Conservation (phyloP, 257 asterid genomes). For the Craterostigma plantagineum region DNA sequence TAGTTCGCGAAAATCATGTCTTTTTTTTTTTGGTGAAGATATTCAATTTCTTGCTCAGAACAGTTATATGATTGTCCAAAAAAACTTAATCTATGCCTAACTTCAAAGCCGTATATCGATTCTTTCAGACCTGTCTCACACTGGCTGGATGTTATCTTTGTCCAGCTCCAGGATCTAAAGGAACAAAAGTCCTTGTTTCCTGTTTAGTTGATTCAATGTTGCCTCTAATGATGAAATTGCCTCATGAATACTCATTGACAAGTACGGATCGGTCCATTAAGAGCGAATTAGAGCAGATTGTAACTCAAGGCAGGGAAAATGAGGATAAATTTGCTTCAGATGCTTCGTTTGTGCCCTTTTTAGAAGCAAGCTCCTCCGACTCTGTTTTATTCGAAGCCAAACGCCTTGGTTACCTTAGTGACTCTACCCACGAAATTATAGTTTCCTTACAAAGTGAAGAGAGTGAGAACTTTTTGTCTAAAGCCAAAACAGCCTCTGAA, state of each 20-base stretch:
- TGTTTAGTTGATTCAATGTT: slow-evolving; percentile 27
- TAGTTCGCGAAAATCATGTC: neutral
- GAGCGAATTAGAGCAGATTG: slow-evolving; percentile 27
- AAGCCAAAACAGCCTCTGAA: slow-evolving; percentile 16
- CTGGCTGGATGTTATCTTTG: slow-evolving; percentile 83
- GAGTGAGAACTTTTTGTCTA: slow-evolving; percentile 29
- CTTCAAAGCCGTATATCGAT: slow-evolving; percentile 9
- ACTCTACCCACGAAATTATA: slow-evolving; percentile 34
- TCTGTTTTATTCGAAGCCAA: slow-evolving; percentile 44
- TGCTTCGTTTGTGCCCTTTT: slow-evolving; percentile 20
- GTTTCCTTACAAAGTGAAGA: slow-evolving; percentile 45
- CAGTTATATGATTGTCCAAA: neutral
- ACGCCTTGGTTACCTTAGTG: slow-evolving; percentile 38
- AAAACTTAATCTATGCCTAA: neutral
- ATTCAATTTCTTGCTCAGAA: slow-evolving; percentile 1
- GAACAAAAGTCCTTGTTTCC: slow-evolving; percentile 48
- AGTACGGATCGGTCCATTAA: slow-evolving; percentile 19
- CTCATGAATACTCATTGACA: slow-evolving; percentile 8
- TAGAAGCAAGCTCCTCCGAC: slow-evolving; percentile 30
- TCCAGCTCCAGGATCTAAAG: slow-evolving; percentile 95
- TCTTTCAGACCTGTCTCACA: slow-evolving; percentile 51
- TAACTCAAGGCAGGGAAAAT: slow-evolving; percentile 8
- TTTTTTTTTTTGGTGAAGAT: slow-evolving; percentile 2
- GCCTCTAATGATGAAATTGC: slow-evolving; percentile 22
- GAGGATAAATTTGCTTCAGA: slow-evolving; percentile 16